Percentiles rank a stretch among this genome's conserved stretches.
These are phyloP conservation scores for Fusarium kyushuense DNA, from an alignment of 2,329 filamentous ascomycete species.

Conservation along the genomic window DNA sequence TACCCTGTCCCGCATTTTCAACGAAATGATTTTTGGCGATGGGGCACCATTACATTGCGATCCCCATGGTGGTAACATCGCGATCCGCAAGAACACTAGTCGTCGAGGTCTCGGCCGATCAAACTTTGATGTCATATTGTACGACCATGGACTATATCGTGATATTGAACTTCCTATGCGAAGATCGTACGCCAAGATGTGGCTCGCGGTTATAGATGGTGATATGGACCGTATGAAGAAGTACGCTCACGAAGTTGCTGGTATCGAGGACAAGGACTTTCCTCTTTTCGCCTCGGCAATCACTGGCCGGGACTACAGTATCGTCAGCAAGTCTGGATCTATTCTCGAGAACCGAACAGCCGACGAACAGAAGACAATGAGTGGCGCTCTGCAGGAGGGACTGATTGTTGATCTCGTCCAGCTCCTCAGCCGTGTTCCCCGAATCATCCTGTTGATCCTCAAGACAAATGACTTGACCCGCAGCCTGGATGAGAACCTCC, in stretches of 20 bases:
- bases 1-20: conserved; percentile 91
- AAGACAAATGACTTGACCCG: conserved; percentile 98
- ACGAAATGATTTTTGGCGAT: conserved; percentile 98
- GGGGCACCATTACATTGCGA: conserved; percentile 94
- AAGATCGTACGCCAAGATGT: conserved; percentile 93
- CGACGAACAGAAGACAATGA: conserved; percentile 89
- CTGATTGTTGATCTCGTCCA: conserved; percentile 90
- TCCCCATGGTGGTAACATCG: conserved; percentile 95
- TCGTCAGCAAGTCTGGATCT: conserved; percentile 72
- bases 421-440: conserved; percentile 86
- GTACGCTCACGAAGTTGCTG: conserved; percentile 89
- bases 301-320: conserved; percentile 89
- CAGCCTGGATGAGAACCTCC: conserved; percentile 89
- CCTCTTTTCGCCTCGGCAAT: conserved; percentile 96
- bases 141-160: conserved; percentile 96
- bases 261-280: conserved; percentile 89
- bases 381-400: conserved; percentile 85
- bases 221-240: conserved; percentile 88
- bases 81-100: conserved; percentile 80
- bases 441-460: conserved; percentile 92
- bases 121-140: conserved; percentile 96
- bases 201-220: conserved; percentile 93
- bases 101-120: conserved; percentile 64
- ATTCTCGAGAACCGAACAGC: conserved; percentile 71
- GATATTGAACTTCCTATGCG: conserved; percentile 85